Conservation (phyloP, 1,139 yeast species). For the Saccharomyces hybrid region DNA sequence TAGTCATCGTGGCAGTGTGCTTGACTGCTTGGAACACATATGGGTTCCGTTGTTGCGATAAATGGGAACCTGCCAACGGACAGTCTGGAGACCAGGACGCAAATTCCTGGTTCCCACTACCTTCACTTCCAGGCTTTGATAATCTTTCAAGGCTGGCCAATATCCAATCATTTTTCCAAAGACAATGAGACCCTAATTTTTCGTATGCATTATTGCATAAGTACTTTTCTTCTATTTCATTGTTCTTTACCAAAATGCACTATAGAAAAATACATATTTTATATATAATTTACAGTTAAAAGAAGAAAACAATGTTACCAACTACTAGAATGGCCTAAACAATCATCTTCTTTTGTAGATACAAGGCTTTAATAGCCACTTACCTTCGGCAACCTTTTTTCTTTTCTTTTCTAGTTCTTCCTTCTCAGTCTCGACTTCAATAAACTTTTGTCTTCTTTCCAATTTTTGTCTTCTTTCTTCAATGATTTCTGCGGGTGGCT, state of each 20-base stretch:
- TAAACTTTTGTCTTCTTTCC: conserved; percentile 59
- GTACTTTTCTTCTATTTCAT: not conserved
- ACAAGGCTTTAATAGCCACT: conserved; percentile 91
- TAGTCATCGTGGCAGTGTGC: conserved; percentile 58
- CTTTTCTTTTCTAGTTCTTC: conserved; percentile 53
- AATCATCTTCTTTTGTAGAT: conserved; percentile 78
- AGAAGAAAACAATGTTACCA: conserved; percentile 1
- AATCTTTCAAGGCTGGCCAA: conserved; percentile 21
- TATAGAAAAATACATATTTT: not conserved
- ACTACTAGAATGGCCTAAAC: not conserved
- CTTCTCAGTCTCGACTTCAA: conserved; percentile 59
- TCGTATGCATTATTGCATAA: not conserved
- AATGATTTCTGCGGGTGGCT: conserved; percentile 66
- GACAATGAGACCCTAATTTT: not conserved
- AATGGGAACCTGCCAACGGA: conserved; percentile 37
- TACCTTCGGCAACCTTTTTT: conserved; percentile 60
- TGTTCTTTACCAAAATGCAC: not conserved
- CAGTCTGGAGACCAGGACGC: conserved; percentile 6
- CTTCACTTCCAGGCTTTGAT: conserved; percentile 23
- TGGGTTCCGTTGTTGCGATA: conserved; percentile 88
- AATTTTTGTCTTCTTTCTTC: conserved; percentile 58
- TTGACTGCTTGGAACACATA: conserved; percentile 74
- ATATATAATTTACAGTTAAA: not conserved
- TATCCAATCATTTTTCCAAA: conserved; percentile 26
- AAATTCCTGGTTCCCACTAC: conserved; percentile 28